Base-by-base conservation (phyloP, 2,329 filamentous ascomycete genomes). In the Monosporascus sp. region DNA sequence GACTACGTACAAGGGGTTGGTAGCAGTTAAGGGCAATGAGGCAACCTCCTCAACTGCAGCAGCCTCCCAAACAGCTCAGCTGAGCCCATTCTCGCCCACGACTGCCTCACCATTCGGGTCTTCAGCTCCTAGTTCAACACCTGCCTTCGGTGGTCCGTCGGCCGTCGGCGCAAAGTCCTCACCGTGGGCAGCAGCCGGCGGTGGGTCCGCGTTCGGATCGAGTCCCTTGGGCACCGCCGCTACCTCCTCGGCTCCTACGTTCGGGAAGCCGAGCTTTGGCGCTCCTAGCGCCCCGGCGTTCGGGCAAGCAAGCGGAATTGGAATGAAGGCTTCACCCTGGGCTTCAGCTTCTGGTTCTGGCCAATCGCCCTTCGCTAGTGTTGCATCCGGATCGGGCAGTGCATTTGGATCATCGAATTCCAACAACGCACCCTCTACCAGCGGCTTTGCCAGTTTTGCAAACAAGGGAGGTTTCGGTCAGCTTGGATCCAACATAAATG, bases 1-100 rank as follows among this genome's bases (percentile, higher is more conserved):
- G 3, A 83, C 82, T 6, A 81, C 83, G 0, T 97, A 91, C 68
- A 81, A 86, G 41, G 89, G 88, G 5, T 75, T 97, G 57, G 74
- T 78, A 41, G 74, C 72, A 45, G 74, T 74, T 34, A 73, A 76
- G 53, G 69, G 70, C 2, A 63, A 66, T 52, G 57, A 63, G 17
- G 48, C 65, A 20, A 50, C 63, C 31, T 53, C 67, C 58, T 61
- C 68, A 3, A 54, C 70, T 50, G 60, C 64, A 2, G 61, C 68
- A 8, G 49, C 62, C 47, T 54, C 70, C 55, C 66, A 70, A 45
- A 60, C 70, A 27, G 60, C 71, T 24, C 69, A 58, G 34, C n/a
- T 57, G n/a, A 57, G 37, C 15, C 47, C 61, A 18, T 67, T 66
- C 48, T 58, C 52, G 17, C 15, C 51, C 8, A 38, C 61, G 39